Conservation (phyloP, 2,329 filamentous ascomycete genomes). For the Dothideomycetes sp. region DNA sequence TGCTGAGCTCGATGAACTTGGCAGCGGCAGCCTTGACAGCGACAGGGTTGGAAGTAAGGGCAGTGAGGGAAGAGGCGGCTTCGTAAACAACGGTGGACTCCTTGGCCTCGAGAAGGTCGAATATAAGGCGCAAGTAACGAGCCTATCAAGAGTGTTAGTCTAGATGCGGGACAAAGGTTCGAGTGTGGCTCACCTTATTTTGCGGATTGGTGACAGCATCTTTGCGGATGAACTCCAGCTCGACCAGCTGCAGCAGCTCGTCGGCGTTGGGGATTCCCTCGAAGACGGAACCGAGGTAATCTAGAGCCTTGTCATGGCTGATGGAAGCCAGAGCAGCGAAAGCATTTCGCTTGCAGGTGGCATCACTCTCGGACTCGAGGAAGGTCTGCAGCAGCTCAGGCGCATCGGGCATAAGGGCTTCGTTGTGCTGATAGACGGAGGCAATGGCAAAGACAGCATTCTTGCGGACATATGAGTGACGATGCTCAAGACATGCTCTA, state of each 20-base stretch:
- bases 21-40: conserved; percentile 91
- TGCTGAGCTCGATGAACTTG: conserved; percentile 94
- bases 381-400: conserved; percentile 85
- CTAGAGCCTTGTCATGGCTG: conserved; percentile 82
- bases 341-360: conserved; percentile 95
- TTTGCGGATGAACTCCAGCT: conserved; percentile 95
- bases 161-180: too few species aligned
- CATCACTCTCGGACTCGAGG: conserved; percentile 80
- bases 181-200: conserved; percentile 59
- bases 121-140: conserved; percentile 85
- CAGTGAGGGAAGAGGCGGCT: conserved; percentile 86
- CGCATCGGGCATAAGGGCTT: conserved; percentile 86
- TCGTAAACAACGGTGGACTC: conserved; percentile 96
- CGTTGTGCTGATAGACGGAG: conserved; percentile 84
- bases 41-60: conserved; percentile 90
- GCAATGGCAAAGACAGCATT: conserved; percentile 93
- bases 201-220: conserved; percentile 90
- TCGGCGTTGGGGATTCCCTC: conserved; percentile 91
- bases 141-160: conserved; percentile 45
- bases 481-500: conserved; percentile 83
- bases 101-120: conserved; percentile 86
- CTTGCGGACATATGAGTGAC: conserved; percentile 96
- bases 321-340: conserved; percentile 86
- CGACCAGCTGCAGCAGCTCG: conserved; percentile 83
- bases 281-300: conserved; percentile 80